Conservation (phyloP, 495 filamentous ascomycete genomes). For the Tuber melanosporum region DNA sequence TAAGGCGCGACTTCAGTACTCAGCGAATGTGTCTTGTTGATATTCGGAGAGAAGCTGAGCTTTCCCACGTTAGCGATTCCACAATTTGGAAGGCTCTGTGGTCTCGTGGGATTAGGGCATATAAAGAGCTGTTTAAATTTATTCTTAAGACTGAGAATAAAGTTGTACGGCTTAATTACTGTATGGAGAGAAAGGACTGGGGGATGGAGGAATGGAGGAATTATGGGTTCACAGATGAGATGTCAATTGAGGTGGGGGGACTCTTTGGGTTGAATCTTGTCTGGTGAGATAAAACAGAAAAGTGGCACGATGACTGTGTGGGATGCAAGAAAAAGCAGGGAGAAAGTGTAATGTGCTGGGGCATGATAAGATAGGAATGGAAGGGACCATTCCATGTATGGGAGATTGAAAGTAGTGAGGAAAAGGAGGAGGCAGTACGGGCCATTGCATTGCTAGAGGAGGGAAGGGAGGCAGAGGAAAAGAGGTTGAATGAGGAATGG, state of each 20-base stretch:
- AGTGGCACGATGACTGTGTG: constrained; percentile 1
- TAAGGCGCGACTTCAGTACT: neutral
- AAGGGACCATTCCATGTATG: constrained; percentile 5
- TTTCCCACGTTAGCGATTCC: neutral
- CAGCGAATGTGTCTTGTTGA: neutral
- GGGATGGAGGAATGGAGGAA: constrained; percentile 4
- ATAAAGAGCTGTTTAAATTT: constrained; percentile 8
- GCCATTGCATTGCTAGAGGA: constrained; percentile 3
- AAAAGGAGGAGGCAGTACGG: neutral
- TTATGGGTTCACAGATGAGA: constrained; percentile 6
- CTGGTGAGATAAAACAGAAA: neutral
- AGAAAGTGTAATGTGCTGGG: neutral
- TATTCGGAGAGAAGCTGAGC: neutral
- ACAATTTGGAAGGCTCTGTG: neutral
- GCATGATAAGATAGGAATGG: neutral
- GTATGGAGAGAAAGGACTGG: neutral
- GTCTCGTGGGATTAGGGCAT: constrained; percentile 4
- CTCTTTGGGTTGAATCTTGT: neutral
- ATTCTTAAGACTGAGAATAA: neutral
- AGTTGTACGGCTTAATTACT: neutral
- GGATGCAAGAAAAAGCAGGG: neutral
- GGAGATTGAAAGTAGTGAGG: constrained; percentile 2
- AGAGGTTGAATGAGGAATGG: neutral
- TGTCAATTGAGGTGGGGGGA: neutral
- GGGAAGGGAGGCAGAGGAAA: constrained; percentile 7